Evolutionary conservation across 306 rosid species (phyloP).

Genomic region (Cajanus cajan): DNA sequence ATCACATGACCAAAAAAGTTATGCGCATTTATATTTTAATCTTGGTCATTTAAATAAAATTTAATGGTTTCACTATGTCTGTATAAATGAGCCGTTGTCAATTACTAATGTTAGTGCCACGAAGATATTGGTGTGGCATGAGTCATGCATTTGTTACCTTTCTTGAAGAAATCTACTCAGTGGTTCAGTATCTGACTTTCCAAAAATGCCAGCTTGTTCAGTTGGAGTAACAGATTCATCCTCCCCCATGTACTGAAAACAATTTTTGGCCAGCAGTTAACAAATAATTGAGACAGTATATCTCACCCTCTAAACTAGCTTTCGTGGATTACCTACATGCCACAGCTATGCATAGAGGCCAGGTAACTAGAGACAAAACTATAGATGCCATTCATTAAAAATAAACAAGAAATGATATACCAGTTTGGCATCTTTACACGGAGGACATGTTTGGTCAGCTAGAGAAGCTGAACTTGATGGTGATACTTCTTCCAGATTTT

Average conservation of each 20-base stretch:
- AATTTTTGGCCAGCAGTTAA: conserved; percentile 27
- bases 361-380: neutral
- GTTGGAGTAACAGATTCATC: conserved; percentile 30
- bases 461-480: conserved; percentile 19
- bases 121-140: conserved; percentile 21
- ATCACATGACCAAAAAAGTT: neutral
- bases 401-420: conserved; percentile 42
- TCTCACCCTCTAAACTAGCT: conserved; percentile 12
- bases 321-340: neutral
- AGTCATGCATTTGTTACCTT: conserved; percentile 49
- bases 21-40: neutral
- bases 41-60: neutral
- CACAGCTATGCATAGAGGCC: neutral
- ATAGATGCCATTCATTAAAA: neutral
- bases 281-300: neutral
- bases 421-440: conserved; percentile 33
- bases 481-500: conserved; percentile 33
- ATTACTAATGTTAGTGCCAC: neutral
- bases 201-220: conserved; percentile 39
- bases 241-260: conserved; percentile 40
- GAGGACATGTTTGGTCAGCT: conserved; percentile 29
- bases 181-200: conserved; percentile 44
- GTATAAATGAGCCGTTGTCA: neutral
- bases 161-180: conserved; percentile 68
- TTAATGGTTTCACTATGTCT: neutral